A percentile compares a stretch with the other conserved stretches of the same genome.
Conservation (phyloP, 1,284 basidiomycete genomes). For the Cryptococcus sp. region DNA sequence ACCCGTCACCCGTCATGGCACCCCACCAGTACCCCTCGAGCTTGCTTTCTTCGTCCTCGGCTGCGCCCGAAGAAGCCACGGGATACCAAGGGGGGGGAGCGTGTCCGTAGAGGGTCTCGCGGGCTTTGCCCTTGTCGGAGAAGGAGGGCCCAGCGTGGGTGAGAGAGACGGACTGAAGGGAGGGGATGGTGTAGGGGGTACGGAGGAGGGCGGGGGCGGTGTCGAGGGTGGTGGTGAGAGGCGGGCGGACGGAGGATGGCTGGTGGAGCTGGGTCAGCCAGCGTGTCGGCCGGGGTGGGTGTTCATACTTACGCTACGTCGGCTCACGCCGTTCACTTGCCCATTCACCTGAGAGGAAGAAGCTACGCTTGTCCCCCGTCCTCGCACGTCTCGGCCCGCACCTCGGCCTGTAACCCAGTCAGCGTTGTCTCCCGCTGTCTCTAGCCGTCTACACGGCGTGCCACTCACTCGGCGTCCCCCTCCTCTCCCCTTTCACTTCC, state of each 20-base stretch:
- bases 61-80: conserved; percentile 3
- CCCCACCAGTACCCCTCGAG: conserved; percentile 47
- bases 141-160: conserved; percentile 37
- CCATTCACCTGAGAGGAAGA: conserved; percentile 9
- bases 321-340: conserved; percentile 5
- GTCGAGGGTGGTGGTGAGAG: conserved; percentile 41
- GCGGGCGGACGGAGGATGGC: conserved; percentile 41
- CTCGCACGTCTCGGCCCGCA: conserved; percentile 2
- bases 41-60: conserved; percentile 38
- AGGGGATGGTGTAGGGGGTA: conserved; percentile 69
- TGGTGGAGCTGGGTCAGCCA: conserved; percentile 2
- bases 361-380: conserved; percentile 6
- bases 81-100: conserved; percentile 43
- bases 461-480: conserved; percentile 10
- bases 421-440: neutral
- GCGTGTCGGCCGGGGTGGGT: neutral
- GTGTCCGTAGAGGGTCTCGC: conserved; percentile 32
- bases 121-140: conserved; percentile 43
- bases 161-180: conserved; percentile 33
- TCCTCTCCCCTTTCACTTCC: conserved; percentile 5
- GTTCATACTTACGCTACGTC: conserved; percentile 7
- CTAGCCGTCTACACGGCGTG: neutral
- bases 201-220: conserved; percentile 64
- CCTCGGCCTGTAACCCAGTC: conserved; percentile 1
- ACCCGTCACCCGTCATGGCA: conserved; percentile 34